Evolutionary conservation across 768 basidiomycete genomes (phyloP).

Genomic region (Bullera alba): DNA sequence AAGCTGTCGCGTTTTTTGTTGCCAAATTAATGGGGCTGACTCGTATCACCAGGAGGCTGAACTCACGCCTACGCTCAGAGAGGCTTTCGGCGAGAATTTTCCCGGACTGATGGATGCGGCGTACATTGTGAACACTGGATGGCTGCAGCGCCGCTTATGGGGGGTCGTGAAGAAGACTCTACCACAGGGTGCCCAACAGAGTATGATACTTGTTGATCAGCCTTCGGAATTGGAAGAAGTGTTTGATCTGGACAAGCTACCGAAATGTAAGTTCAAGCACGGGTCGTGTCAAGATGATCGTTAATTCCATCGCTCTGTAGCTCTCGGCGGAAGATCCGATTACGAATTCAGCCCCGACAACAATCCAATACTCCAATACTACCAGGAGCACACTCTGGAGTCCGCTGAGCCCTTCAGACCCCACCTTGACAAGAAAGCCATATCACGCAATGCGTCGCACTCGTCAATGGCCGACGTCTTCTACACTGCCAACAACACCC

Average conservation of each 20-base stretch:
- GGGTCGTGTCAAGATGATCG: too few species aligned
- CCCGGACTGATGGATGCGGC: slow-evolving; percentile 39
- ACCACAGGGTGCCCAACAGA: slow-evolving; percentile 40
- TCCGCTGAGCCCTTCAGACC: slow-evolving; percentile 3
- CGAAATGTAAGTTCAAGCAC: slow-evolving; percentile 20
- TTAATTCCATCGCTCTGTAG: too few species aligned
- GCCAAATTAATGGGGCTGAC: background rate
- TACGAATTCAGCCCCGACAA: slow-evolving; percentile 14
- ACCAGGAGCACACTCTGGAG: background rate
- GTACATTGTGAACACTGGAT: slow-evolving; percentile 42
- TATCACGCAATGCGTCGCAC: slow-evolving; percentile 7
- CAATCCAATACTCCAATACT: slow-evolving; percentile 20
- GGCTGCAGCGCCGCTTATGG: slow-evolving; percentile 43
- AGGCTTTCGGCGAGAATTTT: slow-evolving; percentile 40
- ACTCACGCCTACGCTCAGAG: slow-evolving; percentile 35
- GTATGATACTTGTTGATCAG: slow-evolving; percentile 34
- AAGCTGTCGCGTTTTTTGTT: slow-evolving; percentile 3
- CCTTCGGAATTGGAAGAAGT: slow-evolving; percentile 18
- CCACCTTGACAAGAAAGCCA: slow-evolving; percentile 1
- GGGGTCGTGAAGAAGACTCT: slow-evolving; percentile 39
- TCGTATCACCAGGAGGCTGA: slow-evolving; percentile 38
- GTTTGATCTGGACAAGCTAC: slow-evolving; percentile 37
- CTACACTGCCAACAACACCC: slow-evolving; percentile 32
- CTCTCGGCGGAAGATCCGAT: slow-evolving; percentile 19
- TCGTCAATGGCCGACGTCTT: slow-evolving; percentile 38